These are phyloP conservation scores for Fusarium sp. DNA, from an alignment of 2,329 filamentous ascomycete genomes.

Conservation along the genomic window DNA sequence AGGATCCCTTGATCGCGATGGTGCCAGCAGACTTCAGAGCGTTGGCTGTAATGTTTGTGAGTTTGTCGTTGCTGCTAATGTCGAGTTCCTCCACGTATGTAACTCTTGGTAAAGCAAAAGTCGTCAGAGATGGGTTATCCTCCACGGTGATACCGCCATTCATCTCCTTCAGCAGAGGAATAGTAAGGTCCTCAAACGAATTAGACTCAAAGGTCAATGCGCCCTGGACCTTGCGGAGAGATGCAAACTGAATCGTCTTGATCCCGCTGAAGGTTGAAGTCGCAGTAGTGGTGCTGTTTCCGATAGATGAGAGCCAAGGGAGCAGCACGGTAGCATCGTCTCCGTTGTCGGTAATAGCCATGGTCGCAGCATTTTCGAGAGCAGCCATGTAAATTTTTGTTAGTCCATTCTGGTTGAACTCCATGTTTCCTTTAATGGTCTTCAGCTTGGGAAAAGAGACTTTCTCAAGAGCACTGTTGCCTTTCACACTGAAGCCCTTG, in stretches of 20 bases:
- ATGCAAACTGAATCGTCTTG: slow-evolving; percentile 38
- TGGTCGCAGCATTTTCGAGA: slow-evolving; percentile 41
- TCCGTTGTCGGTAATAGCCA: slow-evolving; percentile 43
- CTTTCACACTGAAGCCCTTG: slow-evolving; percentile 38
- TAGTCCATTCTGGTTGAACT: slow-evolving; percentile 40
- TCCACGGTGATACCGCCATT: slow-evolving; percentile 42
- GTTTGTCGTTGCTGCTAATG: slow-evolving; percentile 38
- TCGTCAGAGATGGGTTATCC: slow-evolving; percentile 38
- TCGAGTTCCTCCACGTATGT: slow-evolving; percentile 37
- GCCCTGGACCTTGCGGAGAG: slow-evolving; percentile 39
- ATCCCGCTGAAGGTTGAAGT: slow-evolving; percentile 37
- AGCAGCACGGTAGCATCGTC: slow-evolving; percentile 28
- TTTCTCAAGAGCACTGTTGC: slow-evolving; percentile 35
- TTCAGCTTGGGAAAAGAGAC: slow-evolving; percentile 40
- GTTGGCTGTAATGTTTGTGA: slow-evolving; percentile 44
- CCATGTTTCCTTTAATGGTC: slow-evolving; percentile 39
- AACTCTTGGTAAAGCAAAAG: slow-evolving; percentile 40
- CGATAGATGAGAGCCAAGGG: slow-evolving; percentile 38
- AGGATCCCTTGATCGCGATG: slow-evolving; percentile 39
- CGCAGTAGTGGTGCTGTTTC: slow-evolving; percentile 41
- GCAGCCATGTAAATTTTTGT: slow-evolving; percentile 31
- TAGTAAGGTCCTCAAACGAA: slow-evolving; percentile 32
- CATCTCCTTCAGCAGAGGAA: slow-evolving; percentile 41
- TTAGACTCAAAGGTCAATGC: slow-evolving; percentile 40
- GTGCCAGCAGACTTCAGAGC: slow-evolving; percentile 42